A percentile compares a stretch with the other conserved stretches of the same genome.
Evolutionary conservation across 345 rosid genomes (phyloP).

Genomic region (Melastoma malabathricum): DNA sequence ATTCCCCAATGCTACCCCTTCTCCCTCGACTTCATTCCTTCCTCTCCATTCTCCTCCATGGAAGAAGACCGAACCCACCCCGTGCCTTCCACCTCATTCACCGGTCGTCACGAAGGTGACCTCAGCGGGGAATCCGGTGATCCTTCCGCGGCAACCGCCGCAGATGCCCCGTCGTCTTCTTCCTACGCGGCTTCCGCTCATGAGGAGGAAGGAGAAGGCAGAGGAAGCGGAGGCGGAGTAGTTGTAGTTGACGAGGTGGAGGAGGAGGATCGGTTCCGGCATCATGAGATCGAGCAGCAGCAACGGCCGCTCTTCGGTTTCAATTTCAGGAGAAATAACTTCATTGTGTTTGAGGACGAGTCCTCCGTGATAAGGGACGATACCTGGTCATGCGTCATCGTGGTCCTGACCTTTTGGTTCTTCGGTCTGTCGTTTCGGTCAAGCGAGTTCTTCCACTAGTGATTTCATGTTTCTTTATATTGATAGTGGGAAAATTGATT

Average conservation of each 20-base stretch:
- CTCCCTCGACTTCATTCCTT: conserved; percentile 1
- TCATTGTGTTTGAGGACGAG: conserved; percentile 18
- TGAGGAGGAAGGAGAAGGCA: conserved; percentile 5
- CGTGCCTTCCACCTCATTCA: conserved; percentile 1
- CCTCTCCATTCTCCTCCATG: conserved; percentile 5
- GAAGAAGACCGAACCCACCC: background rate
- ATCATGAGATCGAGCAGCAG: conserved; percentile 14
- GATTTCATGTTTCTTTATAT: background rate
- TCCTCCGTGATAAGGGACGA: conserved; percentile 39
- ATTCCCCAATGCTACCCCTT: background rate
- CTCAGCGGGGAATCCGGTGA: background rate
- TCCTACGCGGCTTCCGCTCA: conserved; percentile 1
- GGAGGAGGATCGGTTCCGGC: conserved; percentile 14
- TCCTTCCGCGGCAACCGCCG: background rate
- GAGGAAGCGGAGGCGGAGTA: conserved; percentile 15
- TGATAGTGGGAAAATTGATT: conserved; percentile 2
- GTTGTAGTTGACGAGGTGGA: conserved; percentile 26
- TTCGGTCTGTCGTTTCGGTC: conserved; percentile 40
- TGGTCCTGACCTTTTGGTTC: conserved; percentile 75
- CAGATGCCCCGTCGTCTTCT: conserved; percentile 8
- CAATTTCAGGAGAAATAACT: conserved; percentile 17
- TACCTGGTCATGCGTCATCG: conserved; percentile 79
- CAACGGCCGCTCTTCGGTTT: conserved; percentile 36
- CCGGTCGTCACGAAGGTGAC: too few species aligned
- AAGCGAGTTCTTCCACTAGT: background rate